A percentile compares a stretch with the other conserved stretches of the same genome.
Evolutionary conservation across 1,139 yeast genomes (phyloP).

Genomic region (Zygosaccharomyces pseudobailii): DNA sequence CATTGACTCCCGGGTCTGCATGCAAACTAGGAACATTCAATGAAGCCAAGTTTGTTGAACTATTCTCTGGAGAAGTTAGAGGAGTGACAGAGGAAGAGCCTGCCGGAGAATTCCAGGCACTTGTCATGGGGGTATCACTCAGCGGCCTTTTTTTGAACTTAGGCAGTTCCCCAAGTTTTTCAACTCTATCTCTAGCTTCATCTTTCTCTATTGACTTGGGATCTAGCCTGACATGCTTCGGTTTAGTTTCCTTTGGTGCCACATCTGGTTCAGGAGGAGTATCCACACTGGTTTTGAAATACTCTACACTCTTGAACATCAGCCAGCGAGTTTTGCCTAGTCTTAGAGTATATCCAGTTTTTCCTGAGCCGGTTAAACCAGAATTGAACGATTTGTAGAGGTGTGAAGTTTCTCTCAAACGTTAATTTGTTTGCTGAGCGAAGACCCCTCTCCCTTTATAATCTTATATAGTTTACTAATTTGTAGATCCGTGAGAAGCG

Average conservation of each 20-base stretch:
- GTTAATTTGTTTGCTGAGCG: too few species aligned
- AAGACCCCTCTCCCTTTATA: background rate
- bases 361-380: background rate
- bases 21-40: background rate
- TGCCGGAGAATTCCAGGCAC: conserved; percentile 48
- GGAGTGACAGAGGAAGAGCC: conserved; percentile 32
- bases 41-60: conserved; percentile 11
- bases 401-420: background rate
- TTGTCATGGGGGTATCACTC: conserved; percentile 66
- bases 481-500: background rate
- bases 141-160: conserved; percentile 65
- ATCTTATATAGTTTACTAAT: background rate
- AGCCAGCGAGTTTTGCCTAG: background rate
- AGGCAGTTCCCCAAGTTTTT: conserved; percentile 45
- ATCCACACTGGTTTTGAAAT: conserved; percentile 33
- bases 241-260: conserved; percentile 20
- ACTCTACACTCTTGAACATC: conserved; percentile 26
- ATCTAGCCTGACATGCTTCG: conserved; percentile 4
- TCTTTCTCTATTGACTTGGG: conserved; percentile 1
- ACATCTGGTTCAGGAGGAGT: conserved; percentile 33
- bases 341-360: background rate
- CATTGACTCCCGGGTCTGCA: background rate
- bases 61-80: conserved; percentile 30
- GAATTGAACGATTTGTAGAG: background rate
- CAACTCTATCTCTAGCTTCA: conserved; percentile 5